phyloP scores from a whole-genome alignment of 2,329 filamentous ascomycete genomes.

The Phoma herbarum region DNA sequence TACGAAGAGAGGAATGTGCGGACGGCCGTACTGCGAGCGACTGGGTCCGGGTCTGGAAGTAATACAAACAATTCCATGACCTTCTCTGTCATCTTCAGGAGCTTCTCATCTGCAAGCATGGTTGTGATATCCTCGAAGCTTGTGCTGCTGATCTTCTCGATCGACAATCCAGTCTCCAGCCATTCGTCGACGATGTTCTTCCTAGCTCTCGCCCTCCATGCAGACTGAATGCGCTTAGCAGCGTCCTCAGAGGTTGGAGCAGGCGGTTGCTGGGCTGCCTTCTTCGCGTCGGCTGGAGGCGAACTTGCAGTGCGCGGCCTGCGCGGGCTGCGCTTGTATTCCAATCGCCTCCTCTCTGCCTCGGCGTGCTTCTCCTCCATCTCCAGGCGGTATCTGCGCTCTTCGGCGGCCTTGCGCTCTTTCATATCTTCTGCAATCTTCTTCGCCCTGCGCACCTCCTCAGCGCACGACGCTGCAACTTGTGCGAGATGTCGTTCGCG shows the following conservation, averaged over 20 bases:
- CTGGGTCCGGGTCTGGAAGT: constrained; percentile 63
- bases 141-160: constrained; percentile 74
- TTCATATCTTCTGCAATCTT: constrained; percentile 84
- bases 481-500: constrained; percentile 83
- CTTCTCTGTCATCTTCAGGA: constrained; percentile 71
- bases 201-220: constrained; percentile 70
- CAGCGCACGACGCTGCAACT: constrained; percentile 81
- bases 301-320: constrained; percentile 67
- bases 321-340: constrained; percentile 62
- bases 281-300: constrained; percentile 56
- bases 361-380: constrained; percentile 84
- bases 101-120: constrained; percentile 71
- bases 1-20: constrained; percentile 82
- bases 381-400: constrained; percentile 72
- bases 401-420: constrained; percentile 78
- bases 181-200: constrained; percentile 72
- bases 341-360: constrained; percentile 73
- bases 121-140: constrained; percentile 78
- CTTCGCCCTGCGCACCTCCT: constrained; percentile 84
- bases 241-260: constrained; percentile 68
- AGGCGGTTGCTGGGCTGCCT: constrained; percentile 31
- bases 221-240: constrained; percentile 71
- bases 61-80: constrained; percentile 75
- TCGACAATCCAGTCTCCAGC: constrained; percentile 70
- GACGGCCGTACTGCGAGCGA: constrained; percentile 71